Evolutionary conservation across 2,329 filamentous ascomycete genomes (phyloP).

Genomic region (Graphiopsis chlorocephala): DNA sequence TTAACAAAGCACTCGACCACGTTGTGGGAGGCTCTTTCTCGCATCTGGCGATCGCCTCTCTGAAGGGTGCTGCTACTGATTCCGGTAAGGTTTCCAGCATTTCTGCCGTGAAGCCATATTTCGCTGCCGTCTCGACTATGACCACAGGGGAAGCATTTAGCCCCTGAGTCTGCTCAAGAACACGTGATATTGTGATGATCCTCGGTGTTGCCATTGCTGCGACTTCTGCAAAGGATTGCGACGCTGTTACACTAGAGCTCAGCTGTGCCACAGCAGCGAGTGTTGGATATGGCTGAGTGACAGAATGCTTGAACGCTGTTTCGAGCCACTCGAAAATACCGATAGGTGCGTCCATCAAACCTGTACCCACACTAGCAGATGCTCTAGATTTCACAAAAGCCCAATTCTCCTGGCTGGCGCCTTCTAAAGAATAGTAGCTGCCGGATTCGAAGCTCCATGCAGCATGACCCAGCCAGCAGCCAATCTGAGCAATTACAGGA

Average conservation of each 20-base stretch:
- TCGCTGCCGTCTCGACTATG: slow-evolving; percentile 60
- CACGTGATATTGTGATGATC: slow-evolving; percentile 23
- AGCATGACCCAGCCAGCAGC: slow-evolving; percentile 75
- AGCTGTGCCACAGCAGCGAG: slow-evolving; percentile 26
- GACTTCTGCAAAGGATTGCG: slow-evolving; percentile 9
- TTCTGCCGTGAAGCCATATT: slow-evolving; percentile 63
- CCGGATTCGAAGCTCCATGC: slow-evolving; percentile 56
- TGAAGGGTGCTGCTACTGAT: slow-evolving; percentile 73
- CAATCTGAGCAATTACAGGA: slow-evolving; percentile 76
- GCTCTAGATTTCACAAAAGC: slow-evolving; percentile 28
- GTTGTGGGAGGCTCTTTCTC: slow-evolving; percentile 75
- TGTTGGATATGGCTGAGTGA: slow-evolving; percentile 24
- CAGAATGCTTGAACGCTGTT: slow-evolving; percentile 21
- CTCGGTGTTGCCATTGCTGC: slow-evolving; percentile 25
- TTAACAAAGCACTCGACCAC: slow-evolving; percentile 70
- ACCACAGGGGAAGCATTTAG: slow-evolving; percentile 21
- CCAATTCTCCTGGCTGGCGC: slow-evolving; percentile 53
- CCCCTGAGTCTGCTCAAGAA: slow-evolving; percentile 25
- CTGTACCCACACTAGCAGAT: slow-evolving; percentile 12
- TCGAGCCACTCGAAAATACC: slow-evolving; percentile 34
- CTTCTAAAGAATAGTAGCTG: slow-evolving; percentile 60
- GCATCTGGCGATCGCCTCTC: slow-evolving; percentile 79
- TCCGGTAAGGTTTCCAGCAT: slow-evolving; percentile 83
- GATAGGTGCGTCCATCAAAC: slow-evolving; percentile 27
- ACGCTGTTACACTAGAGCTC: slow-evolving; percentile 15